Evolutionary conservation across 1,284 basidiomycete species (phyloP), one percentile per base, ranked within the genome.

Genomic region (Moesziomyces sp.): DNA sequence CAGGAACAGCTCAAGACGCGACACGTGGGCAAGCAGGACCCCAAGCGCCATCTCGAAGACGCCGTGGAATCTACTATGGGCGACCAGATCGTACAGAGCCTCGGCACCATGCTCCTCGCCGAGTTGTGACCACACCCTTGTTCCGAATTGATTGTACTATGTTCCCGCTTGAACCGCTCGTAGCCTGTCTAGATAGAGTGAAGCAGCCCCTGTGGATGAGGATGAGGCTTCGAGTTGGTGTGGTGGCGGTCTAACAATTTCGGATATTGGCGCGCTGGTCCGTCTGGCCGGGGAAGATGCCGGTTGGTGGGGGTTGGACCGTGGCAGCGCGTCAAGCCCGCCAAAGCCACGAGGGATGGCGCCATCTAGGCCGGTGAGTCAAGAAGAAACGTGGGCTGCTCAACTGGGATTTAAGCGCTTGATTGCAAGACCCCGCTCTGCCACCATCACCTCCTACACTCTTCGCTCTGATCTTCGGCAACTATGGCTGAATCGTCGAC

Each of bases 1-100:
- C 58, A 72, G 13, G 79, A 84, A 23, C 79, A 84, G 69, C 62
- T 82, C 50, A 83, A 84, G 77, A 84, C 82, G 21, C 65, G 82
- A 30, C 82, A 83, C 63, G 77, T 83, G 44, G 82, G 81, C 54
- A 82, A 83, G 65, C 82, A 83, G 67, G 82, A 84, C 62, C 83
- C 83, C 5, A 84, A 84, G 69, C 60, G 83, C 21, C 83, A 84
- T 64, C 67, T 84, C 46, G 83, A 84, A 51, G 83, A 84, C 53
- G 79, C 75, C 2, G 83, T 84, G 1, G 79, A 84, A 56, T 56
- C 76, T 46, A 75, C 81, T 18, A 84, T 84, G 83, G 82, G 82
- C 28, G 78, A 83, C 65, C 81, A 83, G 65, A 81, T 84, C 38
- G 78, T 84, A 8, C 83, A 84, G 72, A 75, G 71, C 24, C 57